Evolutionary conservation across 2,329 filamentous ascomycete species (phyloP).

Genomic region (Furcasterigmium sp.): DNA sequence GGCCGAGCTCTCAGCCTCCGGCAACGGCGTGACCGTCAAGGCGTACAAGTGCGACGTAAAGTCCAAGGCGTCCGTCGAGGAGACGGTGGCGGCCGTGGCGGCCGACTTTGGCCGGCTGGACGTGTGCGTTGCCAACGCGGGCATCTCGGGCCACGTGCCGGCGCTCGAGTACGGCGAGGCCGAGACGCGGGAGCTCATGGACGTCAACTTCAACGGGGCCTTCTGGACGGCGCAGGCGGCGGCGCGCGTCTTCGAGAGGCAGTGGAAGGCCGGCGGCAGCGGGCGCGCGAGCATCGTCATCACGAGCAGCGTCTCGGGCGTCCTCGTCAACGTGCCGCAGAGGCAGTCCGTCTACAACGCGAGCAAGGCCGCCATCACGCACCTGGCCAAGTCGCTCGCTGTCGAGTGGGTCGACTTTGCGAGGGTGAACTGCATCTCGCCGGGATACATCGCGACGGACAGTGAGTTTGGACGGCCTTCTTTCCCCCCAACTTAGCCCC

Average conservation of each 20-base stretch:
- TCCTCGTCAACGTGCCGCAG: constrained; percentile 34
- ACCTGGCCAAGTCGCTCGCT: constrained; percentile 66
- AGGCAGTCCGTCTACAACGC: constrained; percentile 66
- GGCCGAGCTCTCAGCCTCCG: constrained; percentile 7
- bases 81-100: constrained; percentile 9
- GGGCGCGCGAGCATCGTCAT: constrained; percentile 31
- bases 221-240: constrained; percentile 38
- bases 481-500: too few relatives aligned
- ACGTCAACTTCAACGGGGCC: constrained; percentile 34
- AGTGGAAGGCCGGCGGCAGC: constrained; percentile 24
- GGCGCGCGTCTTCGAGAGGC: constrained; percentile 29
- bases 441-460: constrained; percentile 10
- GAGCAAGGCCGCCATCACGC: constrained; percentile 69
- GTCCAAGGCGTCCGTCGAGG: constrained; percentile 20
- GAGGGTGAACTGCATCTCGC: constrained; percentile 10
- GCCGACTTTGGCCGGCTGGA: constrained; percentile 24
- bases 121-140: constrained; percentile 36
- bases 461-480: constrained; percentile 3
- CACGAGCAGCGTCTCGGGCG: constrained; percentile 31
- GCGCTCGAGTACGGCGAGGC: constrained; percentile 34
- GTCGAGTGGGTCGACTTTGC: constrained; percentile 67
- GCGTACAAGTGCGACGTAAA: constrained; percentile 32
- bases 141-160: constrained; percentile 28
- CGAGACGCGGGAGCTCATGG: constrained; percentile 27
- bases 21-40: constrained; percentile 16